Base-by-base conservation (phyloP, 2,329 filamentous ascomycete species). In the Neonectria punicea region DNA sequence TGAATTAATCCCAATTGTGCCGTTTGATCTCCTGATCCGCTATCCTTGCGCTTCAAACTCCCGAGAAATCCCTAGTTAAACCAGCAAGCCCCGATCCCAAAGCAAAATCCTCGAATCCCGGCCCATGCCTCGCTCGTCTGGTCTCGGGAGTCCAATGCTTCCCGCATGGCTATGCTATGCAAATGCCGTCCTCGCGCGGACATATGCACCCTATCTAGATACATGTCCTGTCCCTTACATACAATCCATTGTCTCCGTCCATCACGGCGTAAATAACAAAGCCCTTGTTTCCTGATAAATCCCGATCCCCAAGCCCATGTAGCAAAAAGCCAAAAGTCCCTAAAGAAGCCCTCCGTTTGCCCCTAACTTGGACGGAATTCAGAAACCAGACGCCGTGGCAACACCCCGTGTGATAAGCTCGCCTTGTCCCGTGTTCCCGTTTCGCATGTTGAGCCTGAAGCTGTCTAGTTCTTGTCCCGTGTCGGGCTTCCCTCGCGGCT, bases 401-500 rank as follows among this genome's bases (percentile, higher is more conserved):
- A 43, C 39, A 57, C 30, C 53, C 41, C 36, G 13, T 56, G 50
- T 60, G 50, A 49, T 61, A 66, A 66, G 58, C 61, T 43, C 51
- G 51, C 25, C 20, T 43, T 34, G 11, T 16, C 32, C n/a, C 41
- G 13, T 18, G 5, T 41, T 34, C 30, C 30, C 7, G 18, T 6
- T 11, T 53, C 34, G 6, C 18, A 53, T 16, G 53, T 32, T 46
- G 18, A 36, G 51, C 50, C 18, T 8, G 28, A 8, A 20, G 49
- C 18, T 20, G 22, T 20, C n/a, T 51, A 63, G 6, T 32, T 18
- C 20, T 44, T 59, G 30, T 59, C 43, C 18, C 56, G 43, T 18
- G 61, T 66, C 20, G 58, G 53, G 20, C 54, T 57, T 22, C 43
- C 46, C 58, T 66, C 74, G 46, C 80, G 77, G 66, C 54, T 57